Conservation (phyloP, 2,329 filamentous ascomycete species). For the Tricladium varicosporioides region DNA sequence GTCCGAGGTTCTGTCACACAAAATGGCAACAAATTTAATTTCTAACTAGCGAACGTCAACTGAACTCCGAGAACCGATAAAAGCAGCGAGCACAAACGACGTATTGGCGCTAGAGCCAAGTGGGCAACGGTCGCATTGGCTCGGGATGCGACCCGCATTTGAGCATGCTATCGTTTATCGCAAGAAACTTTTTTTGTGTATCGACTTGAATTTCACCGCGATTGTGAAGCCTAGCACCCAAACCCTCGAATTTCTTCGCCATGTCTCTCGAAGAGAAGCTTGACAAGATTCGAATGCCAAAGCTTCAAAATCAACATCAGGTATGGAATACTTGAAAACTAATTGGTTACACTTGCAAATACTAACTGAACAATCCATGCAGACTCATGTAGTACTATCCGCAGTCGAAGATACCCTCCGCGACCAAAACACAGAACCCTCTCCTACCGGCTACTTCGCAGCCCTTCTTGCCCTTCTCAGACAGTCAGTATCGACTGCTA, state of each 20-base stretch:
- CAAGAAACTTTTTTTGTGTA: slow-evolving; percentile 2
- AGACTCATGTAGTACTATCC: slow-evolving; percentile 83
- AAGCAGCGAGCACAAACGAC: too few relatives aligned
- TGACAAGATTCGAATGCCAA: slow-evolving; percentile 95
- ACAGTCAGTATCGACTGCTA: slow-evolving; percentile 65
- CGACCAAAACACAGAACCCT: slow-evolving; percentile 79
- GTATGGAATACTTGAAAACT: slow-evolving; percentile 46
- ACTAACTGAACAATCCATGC: slow-evolving; percentile 13
- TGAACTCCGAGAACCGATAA: not conserved
- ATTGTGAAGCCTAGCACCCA: slow-evolving; percentile 23
- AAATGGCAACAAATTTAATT: too few relatives aligned
- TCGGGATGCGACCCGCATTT: not conserved
- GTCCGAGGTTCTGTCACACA: too few relatives aligned
- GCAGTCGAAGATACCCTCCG: slow-evolving; percentile 91
- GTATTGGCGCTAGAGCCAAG: too few relatives aligned
- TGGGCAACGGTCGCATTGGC: not conserved
- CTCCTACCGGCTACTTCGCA: slow-evolving; percentile 90
- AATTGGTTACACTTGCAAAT: not conserved
- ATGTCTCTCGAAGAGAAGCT: slow-evolving; percentile 83
- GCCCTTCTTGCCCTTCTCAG: slow-evolving; percentile 86
- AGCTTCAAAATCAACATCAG: slow-evolving; percentile 92
- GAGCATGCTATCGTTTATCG: not conserved
- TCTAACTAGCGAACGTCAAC: not conserved
- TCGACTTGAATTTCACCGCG: not conserved
- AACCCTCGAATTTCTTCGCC: slow-evolving; percentile 31